Percentiles rank a stretch among this genome's conserved stretches.
Evolutionary conservation across 2,329 filamentous ascomycete species (phyloP).

Genomic region (Coniochaeta sp.): DNA sequence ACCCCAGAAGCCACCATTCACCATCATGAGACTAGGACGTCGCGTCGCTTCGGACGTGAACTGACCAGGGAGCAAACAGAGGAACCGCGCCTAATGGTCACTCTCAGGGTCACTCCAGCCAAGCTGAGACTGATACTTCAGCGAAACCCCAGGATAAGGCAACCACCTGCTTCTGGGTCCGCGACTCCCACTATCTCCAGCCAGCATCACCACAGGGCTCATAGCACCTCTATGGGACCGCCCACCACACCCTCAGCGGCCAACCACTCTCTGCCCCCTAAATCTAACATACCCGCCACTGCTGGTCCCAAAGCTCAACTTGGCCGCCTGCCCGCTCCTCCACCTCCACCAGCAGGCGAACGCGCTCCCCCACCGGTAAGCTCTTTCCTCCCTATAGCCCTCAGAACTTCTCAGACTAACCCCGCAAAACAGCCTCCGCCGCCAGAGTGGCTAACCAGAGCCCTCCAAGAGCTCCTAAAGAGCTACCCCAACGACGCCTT

Average conservation of each 20-base stretch:
- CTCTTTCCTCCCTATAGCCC: slow-evolving; percentile 11
- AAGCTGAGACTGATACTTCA: slow-evolving; percentile 59
- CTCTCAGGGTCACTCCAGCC: slow-evolving; percentile 64
- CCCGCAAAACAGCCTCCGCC: slow-evolving; percentile 61
- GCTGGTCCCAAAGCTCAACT: slow-evolving; percentile 44
- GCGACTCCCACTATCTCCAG: slow-evolving; percentile 31
- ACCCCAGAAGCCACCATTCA: slow-evolving; percentile 73
- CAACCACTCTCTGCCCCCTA: slow-evolving; percentile 19
- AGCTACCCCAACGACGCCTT: slow-evolving; percentile 77
- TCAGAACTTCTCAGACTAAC: slow-evolving; percentile 4
- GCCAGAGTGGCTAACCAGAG: slow-evolving; percentile 74
- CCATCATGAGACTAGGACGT: slow-evolving; percentile 67
- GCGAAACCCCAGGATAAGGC: slow-evolving; percentile 32
- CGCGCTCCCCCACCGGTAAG: slow-evolving; percentile 53
- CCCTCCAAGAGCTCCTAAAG: slow-evolving; percentile 63
- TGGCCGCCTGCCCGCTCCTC: slow-evolving; percentile 62
- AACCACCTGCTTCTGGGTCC: slow-evolving; percentile 31
- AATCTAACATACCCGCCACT: slow-evolving; percentile 18
- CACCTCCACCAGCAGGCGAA: slow-evolving; percentile 51
- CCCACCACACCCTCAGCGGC: slow-evolving; percentile 33
- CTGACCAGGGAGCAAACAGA: slow-evolving; percentile 76
- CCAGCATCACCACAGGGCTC: slow-evolving; percentile 40
- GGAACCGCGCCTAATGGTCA: slow-evolving; percentile 65
- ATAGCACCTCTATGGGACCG: slow-evolving; percentile 46
- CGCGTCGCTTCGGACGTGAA: slow-evolving; percentile 47